Conservation (phyloP, 352 stramenopile species). For the Pythium chondricola region DNA sequence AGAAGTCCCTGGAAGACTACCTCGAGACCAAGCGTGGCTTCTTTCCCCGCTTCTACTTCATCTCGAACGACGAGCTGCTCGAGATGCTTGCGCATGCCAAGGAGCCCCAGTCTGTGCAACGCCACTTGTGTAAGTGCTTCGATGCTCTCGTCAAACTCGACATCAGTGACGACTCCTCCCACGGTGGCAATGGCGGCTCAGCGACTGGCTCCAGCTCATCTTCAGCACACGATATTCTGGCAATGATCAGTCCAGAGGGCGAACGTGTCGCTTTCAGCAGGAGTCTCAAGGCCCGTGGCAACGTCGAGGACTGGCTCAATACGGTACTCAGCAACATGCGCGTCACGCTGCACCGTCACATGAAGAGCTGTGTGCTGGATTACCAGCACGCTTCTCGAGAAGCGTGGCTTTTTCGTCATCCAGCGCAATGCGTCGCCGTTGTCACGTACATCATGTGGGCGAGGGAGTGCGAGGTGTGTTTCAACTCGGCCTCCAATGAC, state of each 20-base stretch:
- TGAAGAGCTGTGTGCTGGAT: conserved; percentile 80
- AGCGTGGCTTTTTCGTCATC: conserved; percentile 83
- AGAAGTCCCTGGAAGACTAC: conserved; percentile 82
- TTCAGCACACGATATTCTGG: conserved; percentile 50
- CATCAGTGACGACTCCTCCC: conserved; percentile 35
- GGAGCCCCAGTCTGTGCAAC: conserved; percentile 71
- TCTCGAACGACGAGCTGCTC: conserved; percentile 83
- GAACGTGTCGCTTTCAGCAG: conserved; percentile 71
- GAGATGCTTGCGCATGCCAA: conserved; percentile 80
- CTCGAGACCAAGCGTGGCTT: conserved; percentile 76
- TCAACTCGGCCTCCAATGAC: conserved; percentile 41
- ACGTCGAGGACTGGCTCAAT: conserved; percentile 86
- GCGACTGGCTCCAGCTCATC: not conserved
- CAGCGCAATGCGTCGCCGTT: conserved; percentile 87
- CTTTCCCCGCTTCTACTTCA: conserved; percentile 87
- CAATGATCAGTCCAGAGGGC: conserved; percentile 77
- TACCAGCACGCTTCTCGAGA: conserved; percentile 81
- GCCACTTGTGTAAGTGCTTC: conserved; percentile 82
- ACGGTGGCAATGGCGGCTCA: not conserved
- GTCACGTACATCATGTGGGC: conserved; percentile 88
- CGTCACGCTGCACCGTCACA: conserved; percentile 50
- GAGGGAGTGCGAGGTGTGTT: conserved; percentile 61
- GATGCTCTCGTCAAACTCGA: conserved; percentile 75
- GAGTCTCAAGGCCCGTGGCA: conserved; percentile 74
- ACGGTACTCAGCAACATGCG: conserved; percentile 72